phyloP scores from a whole-genome alignment of 2,329 filamentous ascomycete species.

The Chrysosphaeria jannelii region DNA sequence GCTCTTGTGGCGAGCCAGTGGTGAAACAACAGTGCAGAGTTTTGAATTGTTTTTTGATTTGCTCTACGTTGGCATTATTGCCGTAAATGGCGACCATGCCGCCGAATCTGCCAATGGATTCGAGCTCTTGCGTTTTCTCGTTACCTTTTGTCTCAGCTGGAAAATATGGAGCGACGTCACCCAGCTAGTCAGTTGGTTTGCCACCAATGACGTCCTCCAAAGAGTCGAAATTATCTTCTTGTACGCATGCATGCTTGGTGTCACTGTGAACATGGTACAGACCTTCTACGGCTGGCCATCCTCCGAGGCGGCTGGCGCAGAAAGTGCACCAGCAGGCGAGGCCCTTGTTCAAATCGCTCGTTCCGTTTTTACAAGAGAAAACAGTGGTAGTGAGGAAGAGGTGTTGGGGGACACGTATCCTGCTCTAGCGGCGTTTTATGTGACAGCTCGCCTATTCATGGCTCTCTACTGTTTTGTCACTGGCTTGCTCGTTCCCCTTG shows the following conservation, averaged over 20 bases:
- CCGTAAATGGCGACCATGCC: slow-evolving; percentile 29
- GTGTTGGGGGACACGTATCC: slow-evolving; percentile 17
- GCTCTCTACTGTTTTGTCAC: slow-evolving; percentile 17
- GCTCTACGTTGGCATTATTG: slow-evolving; percentile 32
- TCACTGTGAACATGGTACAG: slow-evolving; percentile 30
- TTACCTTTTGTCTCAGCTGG: slow-evolving; percentile 31
- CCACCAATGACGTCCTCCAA: slow-evolving; percentile 28
- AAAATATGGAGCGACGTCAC: slow-evolving; percentile 32
- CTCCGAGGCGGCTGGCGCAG: background rate
- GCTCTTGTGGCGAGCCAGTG: slow-evolving; percentile 27
- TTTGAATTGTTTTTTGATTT: slow-evolving; percentile 36
- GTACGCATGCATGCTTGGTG: slow-evolving; percentile 26
- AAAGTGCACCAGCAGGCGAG: background rate
- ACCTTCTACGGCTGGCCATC: slow-evolving; percentile 14
- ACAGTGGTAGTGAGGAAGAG: background rate
- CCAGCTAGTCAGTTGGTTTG: slow-evolving; percentile 27
- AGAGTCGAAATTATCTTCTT: slow-evolving; percentile 27
- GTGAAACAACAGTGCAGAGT: slow-evolving; percentile 26
- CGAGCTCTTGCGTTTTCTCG: slow-evolving; percentile 25
- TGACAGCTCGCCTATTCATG: slow-evolving; percentile 23
- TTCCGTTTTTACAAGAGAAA: background rate
- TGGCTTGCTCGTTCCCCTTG: slow-evolving; percentile 21
- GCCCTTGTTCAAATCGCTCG: background rate
- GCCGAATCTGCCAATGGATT: slow-evolving; percentile 22
- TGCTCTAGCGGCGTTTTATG: slow-evolving; percentile 27